Conservation (phyloP, 495 filamentous ascomycete genomes). For the Astrocystis sublimbata region DNA sequence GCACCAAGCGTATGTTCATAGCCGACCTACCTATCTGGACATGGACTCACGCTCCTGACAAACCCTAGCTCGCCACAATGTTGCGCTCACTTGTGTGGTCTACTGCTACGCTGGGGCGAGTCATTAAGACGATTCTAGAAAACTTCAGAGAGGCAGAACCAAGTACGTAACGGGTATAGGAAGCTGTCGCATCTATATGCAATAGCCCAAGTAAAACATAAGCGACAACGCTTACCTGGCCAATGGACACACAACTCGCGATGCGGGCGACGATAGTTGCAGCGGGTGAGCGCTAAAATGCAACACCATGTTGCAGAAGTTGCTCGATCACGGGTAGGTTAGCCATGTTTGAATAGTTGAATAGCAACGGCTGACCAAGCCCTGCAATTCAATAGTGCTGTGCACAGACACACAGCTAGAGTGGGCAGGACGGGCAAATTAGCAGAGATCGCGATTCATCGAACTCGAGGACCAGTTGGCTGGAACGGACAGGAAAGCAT, state of each 20-base stretch:
- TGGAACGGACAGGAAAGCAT: slow-evolving; percentile 3
- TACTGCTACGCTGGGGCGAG: neutral
- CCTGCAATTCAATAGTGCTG: slow-evolving; percentile 12
- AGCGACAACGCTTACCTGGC: slow-evolving; percentile 13
- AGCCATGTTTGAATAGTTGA: slow-evolving; percentile 15
- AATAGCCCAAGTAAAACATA: neutral
- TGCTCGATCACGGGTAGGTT: slow-evolving; percentile 12
- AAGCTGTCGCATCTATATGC: neutral
- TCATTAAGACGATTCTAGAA: neutral
- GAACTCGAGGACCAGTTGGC: slow-evolving; percentile 3
- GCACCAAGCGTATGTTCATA: too few relatives aligned
- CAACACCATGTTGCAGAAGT: slow-evolving; percentile 16
- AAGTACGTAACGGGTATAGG: neutral
- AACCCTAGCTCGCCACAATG: neutral
- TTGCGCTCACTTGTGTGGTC: neutral
- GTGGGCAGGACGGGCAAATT: slow-evolving; percentile 6
- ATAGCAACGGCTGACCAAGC: slow-evolving; percentile 17
- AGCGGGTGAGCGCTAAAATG: slow-evolving; percentile 14
- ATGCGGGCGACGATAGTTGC: slow-evolving; percentile 12
- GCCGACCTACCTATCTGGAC: neutral
- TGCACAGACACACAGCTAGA: slow-evolving; percentile 13
- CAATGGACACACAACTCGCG: slow-evolving; percentile 7
- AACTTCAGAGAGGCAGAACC: neutral
- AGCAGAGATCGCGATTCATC: slow-evolving; percentile 9
- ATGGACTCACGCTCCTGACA: neutral